Evolutionary conservation across 352 stramenopile species (phyloP).

Genomic region (Phytophthora citricola): DNA sequence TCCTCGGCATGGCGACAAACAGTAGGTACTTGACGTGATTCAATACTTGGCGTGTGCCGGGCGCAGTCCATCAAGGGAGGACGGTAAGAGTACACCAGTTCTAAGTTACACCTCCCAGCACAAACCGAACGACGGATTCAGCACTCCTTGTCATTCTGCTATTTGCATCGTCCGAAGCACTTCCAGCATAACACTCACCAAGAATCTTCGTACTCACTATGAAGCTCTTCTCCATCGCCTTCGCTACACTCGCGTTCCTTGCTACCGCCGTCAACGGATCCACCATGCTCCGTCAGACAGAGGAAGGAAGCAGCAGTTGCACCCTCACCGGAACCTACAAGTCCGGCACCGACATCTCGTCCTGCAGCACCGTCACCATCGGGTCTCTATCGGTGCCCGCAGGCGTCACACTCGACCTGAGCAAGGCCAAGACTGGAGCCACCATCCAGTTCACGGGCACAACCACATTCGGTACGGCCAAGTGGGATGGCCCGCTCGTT

Average conservation of each 20-base stretch:
- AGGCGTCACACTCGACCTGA: slow-evolving; percentile 30
- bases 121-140: no score
- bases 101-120: no score
- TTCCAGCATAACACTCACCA: no score
- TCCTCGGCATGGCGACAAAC: no score
- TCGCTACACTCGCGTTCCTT: not conserved
- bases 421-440: slow-evolving; percentile 29
- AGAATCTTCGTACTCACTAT: not conserved
- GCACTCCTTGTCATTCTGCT: no score
- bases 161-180: no score
- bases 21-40: no score
- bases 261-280: not conserved
- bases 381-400: slow-evolving; percentile 15
- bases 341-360: slow-evolving; percentile 36
- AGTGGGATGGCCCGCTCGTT: slow-evolving; percentile 40
- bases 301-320: slow-evolving; percentile 12
- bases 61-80: no score
- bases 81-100: no score
- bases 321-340: slow-evolving; percentile 34
- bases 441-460: slow-evolving; percentile 40
- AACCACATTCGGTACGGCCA: slow-evolving; percentile 37
- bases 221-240: slow-evolving; percentile 26
- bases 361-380: slow-evolving; percentile 36
- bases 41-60: no score
- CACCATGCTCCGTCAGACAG: slow-evolving; percentile 25